These are phyloP conservation scores for Alnus rubra DNA, from an alignment of 306 rosid species.

Conservation along the genomic window DNA sequence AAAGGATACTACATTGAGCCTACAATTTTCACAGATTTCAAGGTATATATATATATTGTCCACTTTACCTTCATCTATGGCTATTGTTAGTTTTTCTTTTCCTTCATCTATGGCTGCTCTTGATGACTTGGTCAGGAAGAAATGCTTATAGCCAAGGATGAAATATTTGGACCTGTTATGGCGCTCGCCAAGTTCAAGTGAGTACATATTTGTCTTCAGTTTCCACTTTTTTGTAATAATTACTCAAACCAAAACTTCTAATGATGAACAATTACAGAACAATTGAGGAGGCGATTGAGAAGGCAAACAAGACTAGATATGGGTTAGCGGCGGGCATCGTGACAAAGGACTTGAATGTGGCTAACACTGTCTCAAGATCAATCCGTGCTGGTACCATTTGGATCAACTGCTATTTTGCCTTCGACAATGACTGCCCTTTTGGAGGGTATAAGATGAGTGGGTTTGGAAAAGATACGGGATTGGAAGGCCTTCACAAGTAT, in stretches of 20 bases:
- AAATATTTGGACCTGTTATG: slow-evolving; percentile 88
- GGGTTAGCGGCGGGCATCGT: slow-evolving; percentile 87
- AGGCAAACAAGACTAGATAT: slow-evolving; percentile 68
- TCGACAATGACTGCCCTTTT: slow-evolving; percentile 61
- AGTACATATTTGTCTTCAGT: slow-evolving; percentile 16
- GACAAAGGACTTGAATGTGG: slow-evolving; percentile 65
- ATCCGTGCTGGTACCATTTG: slow-evolving; percentile 75
- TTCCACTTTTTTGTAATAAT: neutral
- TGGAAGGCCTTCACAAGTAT: slow-evolving; percentile 59
- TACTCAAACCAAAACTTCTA: neutral
- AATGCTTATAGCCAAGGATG: slow-evolving; percentile 63
- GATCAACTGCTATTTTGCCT: slow-evolving; percentile 79
- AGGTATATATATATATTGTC: slow-evolving; percentile 40
- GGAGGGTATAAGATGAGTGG: slow-evolving; percentile 91
- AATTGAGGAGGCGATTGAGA: slow-evolving; percentile 68
- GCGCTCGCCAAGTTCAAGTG: slow-evolving; percentile 75
- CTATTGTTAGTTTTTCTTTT: neutral
- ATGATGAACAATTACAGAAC: slow-evolving; percentile 42
- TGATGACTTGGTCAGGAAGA: slow-evolving; percentile 52
- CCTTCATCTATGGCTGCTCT: neutral
- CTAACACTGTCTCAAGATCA: slow-evolving; percentile 84
- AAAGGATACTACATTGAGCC: slow-evolving; percentile 85
- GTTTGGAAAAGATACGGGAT: slow-evolving; percentile 78
- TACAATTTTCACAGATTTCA: slow-evolving; percentile 72
- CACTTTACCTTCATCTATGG: neutral